Percentiles rank a stretch among this genome's conserved stretches.
These are phyloP conservation scores for Rhynchosporium graminicola DNA, from an alignment of 2,329 filamentous ascomycete genomes.

Conservation along the genomic window DNA sequence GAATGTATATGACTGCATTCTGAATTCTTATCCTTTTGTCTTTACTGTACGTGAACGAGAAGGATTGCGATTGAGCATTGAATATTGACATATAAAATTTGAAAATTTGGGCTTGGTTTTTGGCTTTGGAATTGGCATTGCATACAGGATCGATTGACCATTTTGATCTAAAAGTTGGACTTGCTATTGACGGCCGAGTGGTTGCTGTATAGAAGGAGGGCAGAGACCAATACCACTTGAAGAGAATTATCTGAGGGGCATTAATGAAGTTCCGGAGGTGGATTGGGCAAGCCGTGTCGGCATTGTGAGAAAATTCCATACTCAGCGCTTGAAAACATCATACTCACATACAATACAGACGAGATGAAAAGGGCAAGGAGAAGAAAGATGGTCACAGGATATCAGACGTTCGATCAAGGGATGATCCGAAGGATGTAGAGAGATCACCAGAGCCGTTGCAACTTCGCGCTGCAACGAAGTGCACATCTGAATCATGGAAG, in stretches of 20 bases:
- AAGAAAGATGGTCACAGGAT: conserved; percentile 5
- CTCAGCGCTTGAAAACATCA: not conserved
- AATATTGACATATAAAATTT: too few relatives aligned
- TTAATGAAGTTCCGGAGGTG: conserved; percentile 20
- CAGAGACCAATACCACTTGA: not conserved
- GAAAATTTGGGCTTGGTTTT: too few relatives aligned
- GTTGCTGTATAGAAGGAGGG: not conserved
- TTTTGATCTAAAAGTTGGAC: too few relatives aligned
- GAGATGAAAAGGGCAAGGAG: not conserved
- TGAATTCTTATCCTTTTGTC: too few relatives aligned
- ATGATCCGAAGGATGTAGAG: not conserved
- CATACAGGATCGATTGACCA: too few relatives aligned
- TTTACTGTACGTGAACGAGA: too few relatives aligned
- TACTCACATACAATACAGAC: not conserved
- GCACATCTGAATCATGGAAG: conserved; percentile 3
- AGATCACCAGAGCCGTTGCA: not conserved
- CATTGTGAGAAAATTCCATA: conserved; percentile 10
- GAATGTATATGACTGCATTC: too few relatives aligned
- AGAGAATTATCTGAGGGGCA: not conserved
- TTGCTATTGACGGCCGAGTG: too few relatives aligned
- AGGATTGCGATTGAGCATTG: too few relatives aligned
- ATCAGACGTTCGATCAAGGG: not conserved
- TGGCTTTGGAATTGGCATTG: too few relatives aligned
- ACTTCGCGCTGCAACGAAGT: conserved; percentile 2
- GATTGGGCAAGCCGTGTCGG: conserved; percentile 19